phyloP scores from a whole-genome alignment of 108 stramenopile species.

The Aurantiochytrium sp. region DNA sequence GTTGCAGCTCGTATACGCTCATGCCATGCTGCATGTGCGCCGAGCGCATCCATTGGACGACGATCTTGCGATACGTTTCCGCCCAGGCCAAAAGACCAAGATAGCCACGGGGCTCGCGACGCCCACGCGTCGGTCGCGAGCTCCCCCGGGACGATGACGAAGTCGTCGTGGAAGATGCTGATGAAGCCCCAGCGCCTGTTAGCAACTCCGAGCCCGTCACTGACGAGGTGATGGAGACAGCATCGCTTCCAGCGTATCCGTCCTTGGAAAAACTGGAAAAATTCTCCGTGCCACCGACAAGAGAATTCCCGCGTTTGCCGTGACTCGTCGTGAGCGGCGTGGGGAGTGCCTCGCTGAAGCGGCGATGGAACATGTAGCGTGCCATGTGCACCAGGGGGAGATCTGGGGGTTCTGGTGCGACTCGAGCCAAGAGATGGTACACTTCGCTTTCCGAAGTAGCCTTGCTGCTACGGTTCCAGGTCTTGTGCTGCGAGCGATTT shows the following conservation, averaged over 20 bases:
- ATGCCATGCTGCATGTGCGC: neutral
- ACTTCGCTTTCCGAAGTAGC: neutral
- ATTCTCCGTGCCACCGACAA: too few species aligned
- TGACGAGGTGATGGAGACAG: neutral
- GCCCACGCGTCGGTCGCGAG: neutral
- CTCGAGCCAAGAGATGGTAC: neutral
- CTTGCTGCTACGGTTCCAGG: neutral
- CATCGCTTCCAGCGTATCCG: too few species aligned
- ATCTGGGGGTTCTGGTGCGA: neutral
- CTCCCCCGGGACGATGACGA: too few species aligned
- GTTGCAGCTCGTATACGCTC: neutral
- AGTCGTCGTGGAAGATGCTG: too few species aligned
- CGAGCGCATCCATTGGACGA: neutral
- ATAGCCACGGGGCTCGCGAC: neutral
- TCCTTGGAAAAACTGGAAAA: too few species aligned
- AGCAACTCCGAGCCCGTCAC: too few species aligned
- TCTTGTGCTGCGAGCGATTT: neutral
- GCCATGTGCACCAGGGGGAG: neutral
- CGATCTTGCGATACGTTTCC: neutral
- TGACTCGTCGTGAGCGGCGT: neutral
- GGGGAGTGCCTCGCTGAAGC: neutral
- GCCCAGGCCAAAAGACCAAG: neutral
- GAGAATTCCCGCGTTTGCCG: too few species aligned
- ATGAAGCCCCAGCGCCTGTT: too few species aligned
- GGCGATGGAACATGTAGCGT: neutral